Evolutionary conservation across 352 stramenopile species (phyloP), one percentile per base, ranked within the genome.

Genomic region (Phytophthora hibernalis): DNA sequence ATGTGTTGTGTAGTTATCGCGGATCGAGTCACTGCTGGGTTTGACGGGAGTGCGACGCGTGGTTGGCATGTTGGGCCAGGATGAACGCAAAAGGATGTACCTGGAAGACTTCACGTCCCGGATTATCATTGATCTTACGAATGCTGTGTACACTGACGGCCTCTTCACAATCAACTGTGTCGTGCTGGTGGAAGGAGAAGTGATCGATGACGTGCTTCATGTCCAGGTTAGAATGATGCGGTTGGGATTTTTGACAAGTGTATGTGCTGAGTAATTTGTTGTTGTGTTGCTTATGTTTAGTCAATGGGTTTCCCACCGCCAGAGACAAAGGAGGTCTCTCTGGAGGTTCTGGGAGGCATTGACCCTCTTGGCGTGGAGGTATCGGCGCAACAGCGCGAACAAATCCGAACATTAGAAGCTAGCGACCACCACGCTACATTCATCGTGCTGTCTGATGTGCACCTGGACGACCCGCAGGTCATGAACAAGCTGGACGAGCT

Each of bases 361-460:
- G 90, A 98, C 22, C 79, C 92, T 18, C 85, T 96, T 10, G 89
- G 87, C 22, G 75, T 96, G 12, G 85, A 96, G 47, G 77, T 96
- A 11, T 95, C 86, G 16, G 65, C 72, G 1, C 85, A 94, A 45
- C 88, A 97, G 72, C 68, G 88, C 30, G 76, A 92, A 21, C 80
- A 95, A 48, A 97, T 98, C 47, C 69, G 76, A 37, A 61, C 76
- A 53, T 67, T 97, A 9, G 93, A 98, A 72, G 73, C 73, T 11
- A 75, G 82, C 16, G 90, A 94, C 50, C 84, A 95, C 54, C 83
- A 97, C 38, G 79, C 87, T 7, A 92, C 90, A 54, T 98, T 98
- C 73, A 97, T 98, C 24, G 79, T 98, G 51, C 65, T 99, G 21
- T 98, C 92, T 10, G 92, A 98, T 65, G 90, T 99, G 13, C 87